Evolutionary conservation across 2,329 filamentous ascomycete genomes (phyloP).

Genomic region (Teratosphaeriaceae sp.): DNA sequence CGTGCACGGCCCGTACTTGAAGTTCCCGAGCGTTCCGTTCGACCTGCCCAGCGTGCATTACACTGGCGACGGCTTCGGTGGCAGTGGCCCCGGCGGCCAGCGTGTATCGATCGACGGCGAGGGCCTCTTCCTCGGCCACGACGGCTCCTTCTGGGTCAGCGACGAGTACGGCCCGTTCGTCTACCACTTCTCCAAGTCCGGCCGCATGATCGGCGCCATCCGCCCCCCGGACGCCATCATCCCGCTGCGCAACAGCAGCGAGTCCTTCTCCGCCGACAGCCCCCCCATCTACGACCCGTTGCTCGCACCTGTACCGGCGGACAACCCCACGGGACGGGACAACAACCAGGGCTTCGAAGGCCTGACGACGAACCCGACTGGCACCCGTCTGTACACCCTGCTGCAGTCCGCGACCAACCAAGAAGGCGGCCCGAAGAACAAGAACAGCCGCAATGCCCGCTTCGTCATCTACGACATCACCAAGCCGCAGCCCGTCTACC

Average conservation of each 20-base stretch:
- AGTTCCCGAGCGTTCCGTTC: slow-evolving; percentile 50
- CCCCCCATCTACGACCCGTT: slow-evolving; percentile 54
- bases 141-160: slow-evolving; percentile 60
- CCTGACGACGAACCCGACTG: slow-evolving; percentile 56
- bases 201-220: slow-evolving; percentile 57
- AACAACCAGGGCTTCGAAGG: slow-evolving; percentile 76
- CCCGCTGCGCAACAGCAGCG: slow-evolving; percentile 54
- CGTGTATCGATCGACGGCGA: slow-evolving; percentile 59
- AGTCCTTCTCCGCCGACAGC: slow-evolving; percentile 57
- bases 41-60: slow-evolving; percentile 58
- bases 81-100: slow-evolving; percentile 51
- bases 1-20: slow-evolving; percentile 42
- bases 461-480: slow-evolving; percentile 59
- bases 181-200: slow-evolving; percentile 55
- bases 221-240: slow-evolving; percentile 59
- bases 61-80: slow-evolving; percentile 61
- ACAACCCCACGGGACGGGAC: slow-evolving; percentile 55
- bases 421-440: slow-evolving; percentile 52
- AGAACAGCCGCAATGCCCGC: slow-evolving; percentile 51
- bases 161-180: slow-evolving; percentile 68
- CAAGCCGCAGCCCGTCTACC: slow-evolving; percentile 35
- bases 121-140: slow-evolving; percentile 54
- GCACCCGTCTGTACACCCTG: slow-evolving; percentile 57
- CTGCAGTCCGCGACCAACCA: slow-evolving; percentile 60
- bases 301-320: slow-evolving; percentile 44